These are phyloP conservation scores for Phaseolus lunatus DNA, from an alignment of 306 rosid species.

Conservation along the genomic window DNA sequence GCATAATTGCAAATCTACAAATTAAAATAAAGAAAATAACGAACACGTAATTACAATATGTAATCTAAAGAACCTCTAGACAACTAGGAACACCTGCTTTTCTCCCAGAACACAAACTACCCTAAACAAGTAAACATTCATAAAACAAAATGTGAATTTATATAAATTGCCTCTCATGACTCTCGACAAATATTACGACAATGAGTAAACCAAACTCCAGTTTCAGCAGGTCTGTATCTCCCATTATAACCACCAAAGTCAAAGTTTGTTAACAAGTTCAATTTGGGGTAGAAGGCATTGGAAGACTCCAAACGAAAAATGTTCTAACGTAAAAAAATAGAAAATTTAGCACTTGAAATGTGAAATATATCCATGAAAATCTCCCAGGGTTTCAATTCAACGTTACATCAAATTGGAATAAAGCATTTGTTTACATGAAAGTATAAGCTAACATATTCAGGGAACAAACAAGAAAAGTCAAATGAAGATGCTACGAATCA, in stretches of 20 bases:
- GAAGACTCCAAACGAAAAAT: not conserved
- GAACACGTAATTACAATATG: not conserved
- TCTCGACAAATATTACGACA: not conserved
- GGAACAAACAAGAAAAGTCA: slow-evolving; percentile 18
- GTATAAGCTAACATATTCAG: slow-evolving; percentile 30
- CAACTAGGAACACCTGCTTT: not conserved
- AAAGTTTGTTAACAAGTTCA: not conserved
- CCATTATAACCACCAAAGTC: not conserved
- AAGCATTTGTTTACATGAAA: slow-evolving; percentile 39
- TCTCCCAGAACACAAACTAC: not conserved
- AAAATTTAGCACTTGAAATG: not conserved
- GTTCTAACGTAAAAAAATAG: not conserved
- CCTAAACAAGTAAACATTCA: not conserved
- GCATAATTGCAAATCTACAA: not conserved
- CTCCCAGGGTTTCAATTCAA: slow-evolving; percentile 4
- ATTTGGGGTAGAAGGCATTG: not conserved
- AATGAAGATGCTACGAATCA: slow-evolving; percentile 37
- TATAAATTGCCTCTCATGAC: too few species aligned
- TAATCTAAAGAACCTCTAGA: slow-evolving; percentile 1
- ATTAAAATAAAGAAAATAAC: not conserved
- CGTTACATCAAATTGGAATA: slow-evolving; percentile 12
- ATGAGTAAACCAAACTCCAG: slow-evolving; percentile 58
- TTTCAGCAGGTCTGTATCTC: slow-evolving; percentile 51
- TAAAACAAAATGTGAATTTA: not conserved
- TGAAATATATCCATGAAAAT: slow-evolving; percentile 34